These are phyloP conservation scores for Trypethelium eluteriae DNA, from an alignment of 495 filamentous ascomycete species.

Conservation along the genomic window DNA sequence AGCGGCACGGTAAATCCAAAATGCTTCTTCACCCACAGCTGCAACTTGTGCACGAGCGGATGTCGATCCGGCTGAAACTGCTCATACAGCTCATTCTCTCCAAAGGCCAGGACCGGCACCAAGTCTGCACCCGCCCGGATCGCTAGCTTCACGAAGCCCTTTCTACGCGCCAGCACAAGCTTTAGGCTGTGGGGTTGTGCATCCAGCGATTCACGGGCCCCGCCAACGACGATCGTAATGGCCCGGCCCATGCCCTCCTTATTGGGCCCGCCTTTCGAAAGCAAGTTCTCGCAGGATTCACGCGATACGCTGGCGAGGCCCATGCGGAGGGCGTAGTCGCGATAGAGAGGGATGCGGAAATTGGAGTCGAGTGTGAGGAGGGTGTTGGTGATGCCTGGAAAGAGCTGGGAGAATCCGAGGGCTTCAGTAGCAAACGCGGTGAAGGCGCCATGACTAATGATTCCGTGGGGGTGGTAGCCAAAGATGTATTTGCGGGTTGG, in stretches of 20 bases:
- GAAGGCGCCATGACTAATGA: slow-evolving; percentile 92
- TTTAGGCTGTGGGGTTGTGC: slow-evolving; percentile 66
- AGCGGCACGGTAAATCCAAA: slow-evolving; percentile 91
- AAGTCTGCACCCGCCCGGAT: slow-evolving; percentile 83
- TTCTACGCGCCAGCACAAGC: slow-evolving; percentile 71
- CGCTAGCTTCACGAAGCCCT: slow-evolving; percentile 90
- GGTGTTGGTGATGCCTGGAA: slow-evolving; percentile 92
- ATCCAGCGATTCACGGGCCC: slow-evolving; percentile 83
- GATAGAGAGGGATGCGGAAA: slow-evolving; percentile 87
- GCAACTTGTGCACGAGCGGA: slow-evolving; percentile 63
- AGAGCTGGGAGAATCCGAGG: slow-evolving; percentile 77
- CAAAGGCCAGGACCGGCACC: slow-evolving; percentile 85
- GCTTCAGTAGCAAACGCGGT: slow-evolving; percentile 88
- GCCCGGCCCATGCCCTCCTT: slow-evolving; percentile 88
- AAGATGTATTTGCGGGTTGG: slow-evolving; percentile 92
- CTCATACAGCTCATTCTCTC: slow-evolving; percentile 93
- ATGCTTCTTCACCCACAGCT: slow-evolving; percentile 71
- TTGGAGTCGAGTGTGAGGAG: slow-evolving; percentile 88
- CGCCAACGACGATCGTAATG: slow-evolving; percentile 92
- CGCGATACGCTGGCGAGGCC: slow-evolving; percentile 83
- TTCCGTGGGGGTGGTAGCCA: slow-evolving; percentile 94
- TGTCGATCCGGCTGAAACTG: slow-evolving; percentile 65
- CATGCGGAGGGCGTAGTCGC: slow-evolving; percentile 82
- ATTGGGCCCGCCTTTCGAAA: slow-evolving; percentile 67
- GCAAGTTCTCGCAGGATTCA: slow-evolving; percentile 79